These are phyloP conservation scores for Ogataea pini DNA, from an alignment of 805 yeast genomes.

Conservation along the genomic window DNA sequence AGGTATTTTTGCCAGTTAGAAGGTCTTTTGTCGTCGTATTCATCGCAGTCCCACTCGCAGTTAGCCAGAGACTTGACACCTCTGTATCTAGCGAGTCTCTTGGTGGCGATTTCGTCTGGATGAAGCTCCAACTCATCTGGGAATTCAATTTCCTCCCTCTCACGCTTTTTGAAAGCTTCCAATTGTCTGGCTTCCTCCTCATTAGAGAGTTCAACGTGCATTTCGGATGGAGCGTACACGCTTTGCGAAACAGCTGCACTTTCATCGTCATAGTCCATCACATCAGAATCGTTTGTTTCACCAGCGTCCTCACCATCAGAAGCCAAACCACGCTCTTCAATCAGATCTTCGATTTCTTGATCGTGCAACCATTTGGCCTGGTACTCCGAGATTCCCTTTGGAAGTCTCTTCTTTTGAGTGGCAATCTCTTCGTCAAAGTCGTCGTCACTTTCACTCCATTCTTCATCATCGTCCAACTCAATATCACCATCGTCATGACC, in stretches of 20 bases:
- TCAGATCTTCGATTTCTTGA: constrained; percentile 48
- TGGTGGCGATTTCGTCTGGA: constrained; percentile 74
- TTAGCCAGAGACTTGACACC: constrained; percentile 82
- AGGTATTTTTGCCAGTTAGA: constrained; percentile 73
- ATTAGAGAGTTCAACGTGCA: constrained; percentile 69
- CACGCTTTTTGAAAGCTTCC: constrained; percentile 63
- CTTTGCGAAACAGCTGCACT: background rate
- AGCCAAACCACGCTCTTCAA: constrained; percentile 43
- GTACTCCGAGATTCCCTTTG: constrained; percentile 74
- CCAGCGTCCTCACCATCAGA: constrained; percentile 38
- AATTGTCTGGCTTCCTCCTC: constrained; percentile 86
- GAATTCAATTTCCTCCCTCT: constrained; percentile 83
- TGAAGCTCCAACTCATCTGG: constrained; percentile 92
- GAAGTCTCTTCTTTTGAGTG: constrained; percentile 45
- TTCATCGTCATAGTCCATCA: constrained; percentile 29
- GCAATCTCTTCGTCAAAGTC: constrained; percentile 26
- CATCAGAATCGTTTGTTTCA: constrained; percentile 45
- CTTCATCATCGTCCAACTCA: constrained; percentile 34
- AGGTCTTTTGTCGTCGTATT: constrained; percentile 71
- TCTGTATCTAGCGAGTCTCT: constrained; percentile 74
- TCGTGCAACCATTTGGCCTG: constrained; percentile 76
- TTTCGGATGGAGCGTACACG: constrained; percentile 41
- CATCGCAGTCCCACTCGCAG: constrained; percentile 87
- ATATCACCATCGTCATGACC: constrained; percentile 41
- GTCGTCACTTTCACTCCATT: constrained; percentile 28